Conservation (phyloP, 73 alveolate genomes). For the Blepharisma japonicum region DNA sequence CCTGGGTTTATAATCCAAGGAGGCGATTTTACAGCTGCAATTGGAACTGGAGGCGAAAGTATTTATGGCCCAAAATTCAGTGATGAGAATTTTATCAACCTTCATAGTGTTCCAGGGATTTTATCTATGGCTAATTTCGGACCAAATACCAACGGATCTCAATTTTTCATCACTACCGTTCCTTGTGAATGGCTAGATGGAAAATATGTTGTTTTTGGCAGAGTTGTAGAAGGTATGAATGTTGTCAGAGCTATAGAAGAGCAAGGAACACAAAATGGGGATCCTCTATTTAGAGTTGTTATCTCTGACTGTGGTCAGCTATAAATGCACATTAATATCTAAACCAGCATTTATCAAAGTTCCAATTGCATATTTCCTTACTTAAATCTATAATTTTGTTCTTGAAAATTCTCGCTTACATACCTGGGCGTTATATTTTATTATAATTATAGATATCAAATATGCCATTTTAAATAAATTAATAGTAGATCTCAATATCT, state of each 20-base stretch:
- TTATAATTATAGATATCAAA: no score
- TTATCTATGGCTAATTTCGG: constrained; percentile 96
- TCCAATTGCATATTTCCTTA: no score
- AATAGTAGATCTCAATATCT: no score
- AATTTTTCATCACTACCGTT: constrained; percentile 92
- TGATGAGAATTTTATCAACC: constrained; percentile 87
- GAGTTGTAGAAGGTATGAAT: constrained; percentile 87
- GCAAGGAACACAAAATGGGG: constrained; percentile 74
- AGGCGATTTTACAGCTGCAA: constrained; percentile 88
- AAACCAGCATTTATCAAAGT: no score
- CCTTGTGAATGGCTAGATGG: constrained; percentile 90
- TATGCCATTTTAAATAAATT: no score
- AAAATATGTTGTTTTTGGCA: constrained; percentile 97
- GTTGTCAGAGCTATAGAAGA: constrained; percentile 72
- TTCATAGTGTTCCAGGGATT: constrained; percentile 78
- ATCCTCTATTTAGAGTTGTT: constrained; percentile 77
- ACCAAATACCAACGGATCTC: constrained; percentile 88
- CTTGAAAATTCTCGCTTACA: no score
- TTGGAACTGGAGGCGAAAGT: constrained; percentile 94
- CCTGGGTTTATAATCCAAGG: constrained; percentile 87
- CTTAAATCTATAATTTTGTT: no score
- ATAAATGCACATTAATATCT: not conserved
- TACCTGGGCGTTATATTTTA: no score
- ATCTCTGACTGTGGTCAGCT: constrained; percentile 90
- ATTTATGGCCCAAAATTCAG: constrained; percentile 74